Percentiles rank a stretch among this genome's conserved stretches.
phyloP scores from a whole-genome alignment of 2,329 filamentous ascomycete species.

The Arthrocladium fulminans region DNA sequence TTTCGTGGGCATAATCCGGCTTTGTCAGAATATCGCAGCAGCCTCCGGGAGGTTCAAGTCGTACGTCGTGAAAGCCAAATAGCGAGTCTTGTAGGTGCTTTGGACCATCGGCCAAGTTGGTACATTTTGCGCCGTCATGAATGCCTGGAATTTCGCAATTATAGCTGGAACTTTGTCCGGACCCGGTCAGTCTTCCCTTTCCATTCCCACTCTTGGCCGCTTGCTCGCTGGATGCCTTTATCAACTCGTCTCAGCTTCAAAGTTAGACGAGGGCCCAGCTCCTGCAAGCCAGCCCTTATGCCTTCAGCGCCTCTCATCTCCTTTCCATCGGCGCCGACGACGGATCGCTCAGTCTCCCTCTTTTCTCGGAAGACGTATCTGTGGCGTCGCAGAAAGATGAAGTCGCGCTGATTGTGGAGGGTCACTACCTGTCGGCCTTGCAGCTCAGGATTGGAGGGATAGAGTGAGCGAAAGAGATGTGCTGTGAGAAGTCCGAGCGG shows the following conservation, averaged over 20 bases:
- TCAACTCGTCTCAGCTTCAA: constrained; percentile 86
- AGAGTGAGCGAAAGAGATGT: constrained; percentile 69
- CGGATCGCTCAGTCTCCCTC: constrained; percentile 73
- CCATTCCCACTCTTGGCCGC: constrained; percentile 91
- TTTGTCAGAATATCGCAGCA: too few relatives aligned
- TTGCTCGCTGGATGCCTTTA: constrained; percentile 69
- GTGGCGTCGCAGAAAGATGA: constrained; percentile 85
- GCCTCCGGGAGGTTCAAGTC: too few relatives aligned
- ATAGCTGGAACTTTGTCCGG: constrained; percentile 88
- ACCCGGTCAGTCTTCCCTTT: constrained; percentile 91
- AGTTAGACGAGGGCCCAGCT: constrained; percentile 74
- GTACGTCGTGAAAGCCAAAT: too few relatives aligned
- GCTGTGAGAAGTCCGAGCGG: constrained; percentile 82
- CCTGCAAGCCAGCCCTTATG: constrained; percentile 79
- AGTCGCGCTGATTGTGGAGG: constrained; percentile 89
- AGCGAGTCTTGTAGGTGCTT: too few relatives aligned
- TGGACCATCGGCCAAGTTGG: too few relatives aligned
- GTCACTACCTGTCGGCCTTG: constrained; percentile 84
- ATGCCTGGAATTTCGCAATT: too few relatives aligned
- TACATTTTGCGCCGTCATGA: too few relatives aligned
- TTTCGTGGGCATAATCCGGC: too few relatives aligned
- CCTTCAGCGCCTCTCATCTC: constrained; percentile 75
- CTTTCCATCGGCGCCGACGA: constrained; percentile 72
- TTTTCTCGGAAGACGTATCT: constrained; percentile 91
- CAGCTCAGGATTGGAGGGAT: constrained; percentile 73